A percentile compares a stretch with the other conserved stretches of the same genome.
phyloP scores from a whole-genome alignment of 1,284 basidiomycete species.

The Tremellales sp. region DNA sequence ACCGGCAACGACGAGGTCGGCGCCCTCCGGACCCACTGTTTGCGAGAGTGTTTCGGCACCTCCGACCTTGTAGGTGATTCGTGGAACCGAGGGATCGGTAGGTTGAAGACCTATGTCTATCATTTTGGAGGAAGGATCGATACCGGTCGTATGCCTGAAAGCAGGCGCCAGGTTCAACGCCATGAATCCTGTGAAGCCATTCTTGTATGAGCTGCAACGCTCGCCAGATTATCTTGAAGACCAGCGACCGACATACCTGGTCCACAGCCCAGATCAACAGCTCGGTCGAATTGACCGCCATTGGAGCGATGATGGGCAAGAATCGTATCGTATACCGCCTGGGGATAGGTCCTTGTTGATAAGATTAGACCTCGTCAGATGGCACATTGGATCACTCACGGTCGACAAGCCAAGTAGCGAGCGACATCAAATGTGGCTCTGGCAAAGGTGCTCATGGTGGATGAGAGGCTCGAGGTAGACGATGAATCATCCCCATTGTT shows the following conservation, averaged over 20 bases:
- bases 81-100: conserved; percentile 9
- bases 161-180: conserved; percentile 57
- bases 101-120: conserved; percentile 56
- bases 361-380: not conserved
- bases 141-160: conserved; percentile 63
- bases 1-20: conserved; percentile 75
- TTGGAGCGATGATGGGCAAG: conserved; percentile 21
- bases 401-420: conserved; percentile 32
- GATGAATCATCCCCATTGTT: conserved; percentile 1
- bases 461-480: conserved; percentile 2
- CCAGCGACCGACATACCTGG: conserved; percentile 55
- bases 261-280: conserved; percentile 74
- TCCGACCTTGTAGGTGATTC: conserved; percentile 52
- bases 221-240: not conserved
- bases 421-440: conserved; percentile 33
- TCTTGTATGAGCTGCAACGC: no score
- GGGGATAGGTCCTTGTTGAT: conserved; percentile 27
- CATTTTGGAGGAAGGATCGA: conserved; percentile 74
- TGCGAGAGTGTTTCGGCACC: conserved; percentile 19
- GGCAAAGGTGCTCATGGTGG: conserved; percentile 29
- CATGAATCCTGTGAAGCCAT: conserved; percentile 58
- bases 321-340: conserved; percentile 27
- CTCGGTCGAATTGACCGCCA: conserved; percentile 25
- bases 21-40: conserved; percentile 51
- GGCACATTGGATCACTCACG: conserved; percentile 20